Percentiles rank a stretch among this genome's conserved stretches.
phyloP scores from a whole-genome alignment of 2,329 filamentous ascomycete species.

The Taxawa tesnikishii region DNA sequence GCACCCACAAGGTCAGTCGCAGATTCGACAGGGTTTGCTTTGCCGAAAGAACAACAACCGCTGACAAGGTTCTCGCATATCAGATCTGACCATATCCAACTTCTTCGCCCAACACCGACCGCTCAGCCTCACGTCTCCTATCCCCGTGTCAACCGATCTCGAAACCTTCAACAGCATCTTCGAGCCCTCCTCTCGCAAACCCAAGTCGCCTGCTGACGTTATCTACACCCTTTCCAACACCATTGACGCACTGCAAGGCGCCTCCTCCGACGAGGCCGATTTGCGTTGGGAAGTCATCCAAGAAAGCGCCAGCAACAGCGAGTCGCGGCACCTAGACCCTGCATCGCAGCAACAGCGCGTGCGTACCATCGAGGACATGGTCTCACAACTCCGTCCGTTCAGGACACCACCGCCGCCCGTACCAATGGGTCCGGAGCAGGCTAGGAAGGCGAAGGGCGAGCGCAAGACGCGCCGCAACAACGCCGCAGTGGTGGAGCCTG shows the following conservation, averaged over 20 bases:
- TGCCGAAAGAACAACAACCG: neutral
- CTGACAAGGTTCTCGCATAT: slow-evolving; percentile 1
- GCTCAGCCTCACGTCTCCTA: slow-evolving; percentile 73
- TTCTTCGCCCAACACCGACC: slow-evolving; percentile 96
- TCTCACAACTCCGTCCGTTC: slow-evolving; percentile 55
- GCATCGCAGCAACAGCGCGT: slow-evolving; percentile 10
- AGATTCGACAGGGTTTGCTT: slow-evolving; percentile 2
- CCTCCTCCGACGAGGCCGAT: slow-evolving; percentile 22
- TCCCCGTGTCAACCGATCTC: slow-evolving; percentile 59
- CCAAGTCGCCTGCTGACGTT: slow-evolving; percentile 28
- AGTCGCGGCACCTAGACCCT: slow-evolving; percentile 22
- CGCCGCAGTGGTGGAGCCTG: slow-evolving; percentile 8
- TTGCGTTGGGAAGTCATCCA: slow-evolving; percentile 25
- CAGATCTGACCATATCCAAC: slow-evolving; percentile 76
- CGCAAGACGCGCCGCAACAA: slow-evolving; percentile 1
- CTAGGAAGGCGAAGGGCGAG: slow-evolving; percentile 12
- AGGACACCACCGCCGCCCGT: slow-evolving; percentile 70
- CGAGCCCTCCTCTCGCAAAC: slow-evolving; percentile 38
- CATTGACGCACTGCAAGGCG: slow-evolving; percentile 25
- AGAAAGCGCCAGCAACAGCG: slow-evolving; percentile 18
- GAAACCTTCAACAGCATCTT: slow-evolving; percentile 82
- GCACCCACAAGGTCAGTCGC: slow-evolving; percentile 25
- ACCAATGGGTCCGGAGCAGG: slow-evolving; percentile 33
- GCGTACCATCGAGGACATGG: slow-evolving; percentile 26
- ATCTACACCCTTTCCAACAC: slow-evolving; percentile 32